Base-by-base conservation (phyloP, 495 filamentous ascomycete species). In the Hypoxylon trugodes region DNA sequence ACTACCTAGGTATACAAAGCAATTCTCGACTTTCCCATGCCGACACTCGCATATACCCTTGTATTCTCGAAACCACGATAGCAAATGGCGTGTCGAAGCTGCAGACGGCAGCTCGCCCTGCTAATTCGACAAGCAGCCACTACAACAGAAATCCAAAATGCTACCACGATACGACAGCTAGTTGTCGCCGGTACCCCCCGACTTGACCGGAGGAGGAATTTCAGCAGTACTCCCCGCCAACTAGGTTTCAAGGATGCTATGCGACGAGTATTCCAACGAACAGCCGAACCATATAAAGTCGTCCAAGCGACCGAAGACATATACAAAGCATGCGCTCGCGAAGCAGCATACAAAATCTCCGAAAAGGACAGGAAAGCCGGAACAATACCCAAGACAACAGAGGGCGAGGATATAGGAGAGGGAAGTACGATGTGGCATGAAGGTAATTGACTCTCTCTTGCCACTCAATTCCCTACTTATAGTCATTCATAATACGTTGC, bases 341-440 rank as follows among this genome's bases (percentile, higher is more conserved):
- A 93, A 68, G 93, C 89, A 32, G 85, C 86, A 38, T 98, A 98
- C 70, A 78, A 73, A 12, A 89, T 93, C 48, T 81, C 85, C 2
- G 77, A 86, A 26, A 75, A 82, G 30, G 77, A 80, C 16, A 73
- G 81, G 62, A 83, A 84, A 66, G 80, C 83, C 1, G 76, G 69
- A 4, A 79, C 83, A 21, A 75, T 92, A 26, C 84, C 87, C 21
- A 86, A 82, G 60, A 90, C 87, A 2, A 84, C 81, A 26, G 84
- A 86, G 21, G 91, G 89, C 0, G 89, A 93, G 70, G 87, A 97
- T 73, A 73, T 97, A 12, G 93, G 93, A 12, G 80, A 87, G 22
- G 87, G 88, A 10, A 81, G 80, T 26, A 86, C 88, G 22, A 89
- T 87, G 86, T 97, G 95, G 95, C 92, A 94, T 75, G 75, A 86